phyloP scores from a whole-genome alignment of 257 asterid species.

The Solanum pennellii region DNA sequence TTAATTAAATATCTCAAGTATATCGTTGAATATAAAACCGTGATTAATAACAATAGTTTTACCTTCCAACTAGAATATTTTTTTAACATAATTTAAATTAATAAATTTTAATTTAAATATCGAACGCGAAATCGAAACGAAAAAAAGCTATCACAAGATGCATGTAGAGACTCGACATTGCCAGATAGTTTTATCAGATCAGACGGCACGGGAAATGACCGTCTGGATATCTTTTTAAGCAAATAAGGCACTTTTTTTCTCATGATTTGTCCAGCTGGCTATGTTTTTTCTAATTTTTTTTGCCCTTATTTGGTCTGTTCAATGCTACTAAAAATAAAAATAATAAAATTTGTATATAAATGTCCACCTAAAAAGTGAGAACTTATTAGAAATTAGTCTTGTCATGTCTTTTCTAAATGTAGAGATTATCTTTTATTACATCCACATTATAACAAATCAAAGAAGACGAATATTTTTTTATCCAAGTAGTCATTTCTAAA shows the following conservation, averaged over 20 bases:
- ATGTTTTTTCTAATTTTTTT: neutral
- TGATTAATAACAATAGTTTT: neutral
- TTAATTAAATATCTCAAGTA: too few species aligned
- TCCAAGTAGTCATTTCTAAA: neutral
- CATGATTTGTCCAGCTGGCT: neutral
- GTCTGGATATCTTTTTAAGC: neutral
- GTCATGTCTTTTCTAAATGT: neutral
- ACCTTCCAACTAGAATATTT: neutral
- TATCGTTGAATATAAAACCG: neutral
- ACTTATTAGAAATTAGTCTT: neutral
- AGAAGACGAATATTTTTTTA: neutral
- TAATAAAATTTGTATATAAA: neutral
- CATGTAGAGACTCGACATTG: neutral
- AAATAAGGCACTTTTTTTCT: neutral
- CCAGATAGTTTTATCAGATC: neutral
- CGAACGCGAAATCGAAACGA: accelerated
- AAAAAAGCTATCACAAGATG: neutral
- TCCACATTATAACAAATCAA: neutral
- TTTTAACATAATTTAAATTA: neutral
- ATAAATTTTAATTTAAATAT: neutral
- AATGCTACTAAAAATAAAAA: neutral
- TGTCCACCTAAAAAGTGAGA: neutral
- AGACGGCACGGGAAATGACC: neutral
- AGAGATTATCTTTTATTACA: neutral
- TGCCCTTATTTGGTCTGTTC: neutral